phyloP scores from a whole-genome alignment of 495 filamentous ascomycete genomes.

The Ramalina peruviana region DNA sequence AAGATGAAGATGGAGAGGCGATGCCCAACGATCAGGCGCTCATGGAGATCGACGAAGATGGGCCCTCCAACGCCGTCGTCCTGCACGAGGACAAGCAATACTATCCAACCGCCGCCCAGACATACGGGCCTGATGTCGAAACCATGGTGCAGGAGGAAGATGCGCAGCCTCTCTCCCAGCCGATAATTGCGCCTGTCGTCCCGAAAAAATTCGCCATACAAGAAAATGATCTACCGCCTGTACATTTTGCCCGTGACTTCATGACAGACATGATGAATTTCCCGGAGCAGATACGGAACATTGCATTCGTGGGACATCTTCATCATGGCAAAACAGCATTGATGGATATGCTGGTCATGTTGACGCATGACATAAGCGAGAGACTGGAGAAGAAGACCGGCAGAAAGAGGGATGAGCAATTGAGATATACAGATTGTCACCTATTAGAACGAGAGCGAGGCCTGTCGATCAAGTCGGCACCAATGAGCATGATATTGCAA shows the following conservation, averaged over 20 bases:
- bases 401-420: conserved; percentile 72
- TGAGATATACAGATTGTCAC: conserved; percentile 89
- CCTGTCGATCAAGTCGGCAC: conserved; percentile 83
- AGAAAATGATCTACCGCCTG: conserved; percentile 79
- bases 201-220: conserved; percentile 92
- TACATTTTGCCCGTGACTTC: conserved; percentile 75
- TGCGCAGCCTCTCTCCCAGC: conserved; percentile 78
- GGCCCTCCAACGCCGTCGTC: conserved; percentile 91
- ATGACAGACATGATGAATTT: conserved; percentile 95
- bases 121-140: conserved; percentile 89
- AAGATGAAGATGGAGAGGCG: conserved; percentile 44
- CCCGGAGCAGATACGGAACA: conserved; percentile 83
- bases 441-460: conserved; percentile 78
- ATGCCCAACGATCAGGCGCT: conserved; percentile 55
- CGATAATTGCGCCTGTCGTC: conserved; percentile 84
- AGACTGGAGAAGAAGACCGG: conserved; percentile 65
- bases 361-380: conserved; percentile 79
- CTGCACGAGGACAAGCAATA: conserved; percentile 99
- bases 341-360: conserved; percentile 93
- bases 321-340: conserved; percentile 97
- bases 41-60: conserved; percentile 91
- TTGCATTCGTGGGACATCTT: conserved; percentile 81
- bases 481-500: conserved; percentile 86
- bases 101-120: conserved; percentile 88
- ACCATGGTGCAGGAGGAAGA: conserved; percentile 95